These are phyloP conservation scores for Lachnellula willkommii DNA, from an alignment of 2,329 filamentous ascomycete genomes.

Conservation along the genomic window DNA sequence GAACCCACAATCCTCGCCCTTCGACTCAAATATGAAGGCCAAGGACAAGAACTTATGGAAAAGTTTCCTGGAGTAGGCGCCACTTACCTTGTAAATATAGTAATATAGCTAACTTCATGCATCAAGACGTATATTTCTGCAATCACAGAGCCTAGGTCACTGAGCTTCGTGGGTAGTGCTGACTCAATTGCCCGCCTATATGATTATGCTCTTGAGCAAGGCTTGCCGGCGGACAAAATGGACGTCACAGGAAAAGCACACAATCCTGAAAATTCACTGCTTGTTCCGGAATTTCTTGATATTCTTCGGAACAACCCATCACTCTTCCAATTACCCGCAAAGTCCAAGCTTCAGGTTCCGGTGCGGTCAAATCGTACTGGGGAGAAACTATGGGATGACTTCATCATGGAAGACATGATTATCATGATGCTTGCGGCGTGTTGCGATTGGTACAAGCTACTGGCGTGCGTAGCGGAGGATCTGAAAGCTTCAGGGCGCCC, in stretches of 20 bases:
- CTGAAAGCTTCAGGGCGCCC: neutral
- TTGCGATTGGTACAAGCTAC: conserved; percentile 11
- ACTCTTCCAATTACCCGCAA: neutral
- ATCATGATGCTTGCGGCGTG: conserved; percentile 4
- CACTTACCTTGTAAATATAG: no score
- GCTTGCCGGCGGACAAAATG: conserved; percentile 6
- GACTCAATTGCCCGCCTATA: neutral
- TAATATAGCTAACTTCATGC: neutral
- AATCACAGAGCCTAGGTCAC: neutral
- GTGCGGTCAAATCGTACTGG: conserved; percentile 1
- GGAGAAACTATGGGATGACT: neutral
- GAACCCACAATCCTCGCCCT: conserved; percentile 1
- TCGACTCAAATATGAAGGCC: conserved; percentile 10
- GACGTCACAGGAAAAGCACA: conserved; percentile 12
- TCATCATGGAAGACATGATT: neutral
- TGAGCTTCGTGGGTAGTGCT: conserved; percentile 3
- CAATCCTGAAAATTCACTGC: conserved; percentile 9
- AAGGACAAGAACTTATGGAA: conserved; percentile 5
- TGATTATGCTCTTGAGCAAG: conserved; percentile 3
- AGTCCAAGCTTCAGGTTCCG: neutral
- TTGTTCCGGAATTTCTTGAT: conserved; percentile 1
- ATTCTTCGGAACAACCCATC: neutral
- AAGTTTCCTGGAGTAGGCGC: neutral
- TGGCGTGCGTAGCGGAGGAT: conserved; percentile 2
- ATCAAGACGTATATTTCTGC: conserved; percentile 1